A percentile compares a stretch with the other conserved stretches of the same genome.
phyloP scores from a whole-genome alignment of 129 eudicot species.

The carrot (Daucus carota) region DNA sequence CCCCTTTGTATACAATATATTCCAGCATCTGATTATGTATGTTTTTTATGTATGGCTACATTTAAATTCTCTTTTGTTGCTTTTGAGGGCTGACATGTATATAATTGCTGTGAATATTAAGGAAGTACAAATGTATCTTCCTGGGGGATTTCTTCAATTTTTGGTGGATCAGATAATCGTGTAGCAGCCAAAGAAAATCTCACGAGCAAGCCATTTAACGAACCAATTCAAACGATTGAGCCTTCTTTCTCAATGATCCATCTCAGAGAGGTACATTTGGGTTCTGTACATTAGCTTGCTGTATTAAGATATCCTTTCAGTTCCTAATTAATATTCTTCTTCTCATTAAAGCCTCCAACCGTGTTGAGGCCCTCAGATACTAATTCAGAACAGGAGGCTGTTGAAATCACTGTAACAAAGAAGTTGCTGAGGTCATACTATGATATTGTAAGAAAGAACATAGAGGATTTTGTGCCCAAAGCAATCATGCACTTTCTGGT shows the following conservation, averaged over 20 bases:
- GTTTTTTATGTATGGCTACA: background rate
- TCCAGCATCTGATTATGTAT: background rate
- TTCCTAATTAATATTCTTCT: slow-evolving; percentile 12
- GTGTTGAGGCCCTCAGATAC: slow-evolving; percentile 83
- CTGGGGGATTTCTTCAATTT: slow-evolving; percentile 94
- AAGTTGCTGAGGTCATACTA: slow-evolving; percentile 82
- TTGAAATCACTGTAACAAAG: slow-evolving; percentile 71
- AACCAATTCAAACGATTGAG: slow-evolving; percentile 56
- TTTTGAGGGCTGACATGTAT: background rate
- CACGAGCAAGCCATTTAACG: slow-evolving; percentile 53
- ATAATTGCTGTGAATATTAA: slow-evolving; percentile 5
- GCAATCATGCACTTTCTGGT: slow-evolving; percentile 99
- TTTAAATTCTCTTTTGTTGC: background rate
- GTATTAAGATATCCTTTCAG: background rate
- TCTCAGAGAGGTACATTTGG: slow-evolving; percentile 60
- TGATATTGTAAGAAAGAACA: slow-evolving; percentile 91
- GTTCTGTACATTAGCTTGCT: background rate
- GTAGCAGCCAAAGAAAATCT: slow-evolving; percentile 55
- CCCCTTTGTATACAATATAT: background rate
- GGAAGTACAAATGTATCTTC: slow-evolving; percentile 44
- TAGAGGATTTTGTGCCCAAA: slow-evolving; percentile 89
- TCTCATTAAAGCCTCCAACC: slow-evolving; percentile 67
- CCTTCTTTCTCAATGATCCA: slow-evolving; percentile 58
- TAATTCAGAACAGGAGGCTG: slow-evolving; percentile 67
- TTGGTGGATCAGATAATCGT: slow-evolving; percentile 68